phyloP scores from a whole-genome alignment of 495 filamentous ascomycete species.

The Aspergillus haitiensis region DNA sequence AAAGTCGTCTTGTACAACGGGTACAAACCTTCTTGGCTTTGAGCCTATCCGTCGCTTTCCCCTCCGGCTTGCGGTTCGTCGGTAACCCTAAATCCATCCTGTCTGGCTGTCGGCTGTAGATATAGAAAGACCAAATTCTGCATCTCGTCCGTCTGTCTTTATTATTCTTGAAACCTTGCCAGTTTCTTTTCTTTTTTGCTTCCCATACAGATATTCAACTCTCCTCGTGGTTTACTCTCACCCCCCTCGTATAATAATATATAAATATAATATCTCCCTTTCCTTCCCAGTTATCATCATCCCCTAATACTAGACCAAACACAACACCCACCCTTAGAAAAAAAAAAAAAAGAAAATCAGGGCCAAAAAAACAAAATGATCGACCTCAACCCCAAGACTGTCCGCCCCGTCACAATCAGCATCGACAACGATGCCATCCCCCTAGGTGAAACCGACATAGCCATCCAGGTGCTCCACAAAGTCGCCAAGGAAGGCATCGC shows the following conservation, averaged over 20 bases:
- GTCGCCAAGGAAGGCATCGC: constrained; percentile 13
- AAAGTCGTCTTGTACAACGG: not conserved
- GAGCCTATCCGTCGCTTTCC: not conserved
- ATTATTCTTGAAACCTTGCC: too few species aligned
- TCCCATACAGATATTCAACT: too few species aligned
- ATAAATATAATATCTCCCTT: not conserved
- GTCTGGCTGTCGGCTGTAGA: not conserved
- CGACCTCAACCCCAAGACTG: constrained; percentile 1
- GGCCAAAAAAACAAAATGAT: constrained; percentile 1
- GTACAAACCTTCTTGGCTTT: not conserved
- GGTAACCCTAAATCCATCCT: constrained; percentile 1
- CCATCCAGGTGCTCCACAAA: not conserved
- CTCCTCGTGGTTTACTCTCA: too few species aligned
- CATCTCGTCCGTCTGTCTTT: too few species aligned
- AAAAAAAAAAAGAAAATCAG: too few species aligned
- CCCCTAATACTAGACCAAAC: not conserved
- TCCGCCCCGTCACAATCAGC: not conserved
- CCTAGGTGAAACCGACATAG: constrained; percentile 9
- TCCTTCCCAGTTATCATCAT: not conserved
- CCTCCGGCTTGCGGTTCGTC: constrained; percentile 9
- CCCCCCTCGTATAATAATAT: not conserved
- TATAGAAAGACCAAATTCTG: not conserved
- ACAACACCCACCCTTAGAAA: too few species aligned
- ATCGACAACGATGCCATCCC: constrained; percentile 8
- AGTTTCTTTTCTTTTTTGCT: too few species aligned